Evolutionary conservation across 140 eudicot species (phyloP).

Genomic region (Flaveria floridana): DNA sequence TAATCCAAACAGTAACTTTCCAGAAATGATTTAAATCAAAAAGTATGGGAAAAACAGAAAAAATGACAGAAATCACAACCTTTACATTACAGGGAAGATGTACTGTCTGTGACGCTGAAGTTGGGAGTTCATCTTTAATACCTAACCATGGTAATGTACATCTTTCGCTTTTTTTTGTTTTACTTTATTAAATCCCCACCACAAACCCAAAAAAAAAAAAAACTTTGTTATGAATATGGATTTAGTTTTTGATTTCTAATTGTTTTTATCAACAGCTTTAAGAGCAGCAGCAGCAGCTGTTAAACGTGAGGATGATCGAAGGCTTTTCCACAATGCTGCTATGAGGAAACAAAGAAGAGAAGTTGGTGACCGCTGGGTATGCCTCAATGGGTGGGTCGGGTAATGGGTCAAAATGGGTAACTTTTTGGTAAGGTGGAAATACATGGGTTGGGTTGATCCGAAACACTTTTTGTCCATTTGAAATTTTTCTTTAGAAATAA

Average conservation of each 20-base stretch:
- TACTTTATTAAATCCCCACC: background rate
- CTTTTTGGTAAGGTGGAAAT: conserved; percentile 7
- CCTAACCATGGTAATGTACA: conserved; percentile 76
- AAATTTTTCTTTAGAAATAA: background rate
- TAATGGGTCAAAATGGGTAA: conserved; percentile 6
- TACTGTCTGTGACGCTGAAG: conserved; percentile 65
- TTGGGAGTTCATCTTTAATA: conserved; percentile 59
- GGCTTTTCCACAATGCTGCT: conserved; percentile 89
- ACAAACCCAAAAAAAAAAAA: background rate
- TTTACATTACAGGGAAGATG: conserved; percentile 81
- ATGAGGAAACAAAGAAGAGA: conserved; percentile 87
- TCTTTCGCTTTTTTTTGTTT: background rate
- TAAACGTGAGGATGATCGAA: conserved; percentile 91
- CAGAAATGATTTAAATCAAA: background rate
- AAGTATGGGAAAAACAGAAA: background rate
- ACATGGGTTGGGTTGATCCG: background rate
- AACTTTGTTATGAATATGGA: background rate
- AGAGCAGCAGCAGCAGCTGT: conserved; percentile 98
- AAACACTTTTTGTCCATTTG: background rate
- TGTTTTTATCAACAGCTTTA: conserved; percentile 52
- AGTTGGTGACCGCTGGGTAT: conserved; percentile 74
- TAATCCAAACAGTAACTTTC: background rate
- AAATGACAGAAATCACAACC: conserved; percentile 17
- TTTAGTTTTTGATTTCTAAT: background rate
- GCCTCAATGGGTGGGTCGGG: conserved; percentile 10